These are phyloP conservation scores for Cenococcum geophilum DNA, from an alignment of 495 filamentous ascomycete species.

Conservation along the genomic window DNA sequence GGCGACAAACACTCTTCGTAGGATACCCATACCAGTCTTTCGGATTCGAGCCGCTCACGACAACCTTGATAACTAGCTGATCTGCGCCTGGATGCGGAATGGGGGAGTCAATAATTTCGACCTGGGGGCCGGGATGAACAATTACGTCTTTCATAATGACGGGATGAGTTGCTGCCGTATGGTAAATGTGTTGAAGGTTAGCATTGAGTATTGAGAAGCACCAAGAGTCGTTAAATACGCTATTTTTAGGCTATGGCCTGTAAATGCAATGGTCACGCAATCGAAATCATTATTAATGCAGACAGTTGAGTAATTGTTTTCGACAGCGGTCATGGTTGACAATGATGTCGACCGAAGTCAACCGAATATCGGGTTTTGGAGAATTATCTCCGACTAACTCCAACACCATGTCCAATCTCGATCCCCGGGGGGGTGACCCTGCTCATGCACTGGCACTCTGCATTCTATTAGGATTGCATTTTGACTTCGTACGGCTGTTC, in stretches of 20 bases:
- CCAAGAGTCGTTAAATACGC: neutral
- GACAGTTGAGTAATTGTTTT: constrained; percentile 2
- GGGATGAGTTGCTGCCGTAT: no score
- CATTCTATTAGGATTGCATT: no score
- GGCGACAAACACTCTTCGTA: neutral
- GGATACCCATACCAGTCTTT: constrained; percentile 64
- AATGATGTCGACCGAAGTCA: no score
- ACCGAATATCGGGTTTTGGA: no score
- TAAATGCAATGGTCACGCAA: constrained; percentile 4
- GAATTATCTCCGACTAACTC: no score
- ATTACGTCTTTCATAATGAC: constrained; percentile 60
- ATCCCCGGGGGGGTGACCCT: no score
- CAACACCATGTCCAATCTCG: no score
- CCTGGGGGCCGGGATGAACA: constrained; percentile 47
- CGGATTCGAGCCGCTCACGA: constrained; percentile 65
- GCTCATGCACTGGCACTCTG: no score
- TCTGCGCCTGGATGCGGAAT: constrained; percentile 54
- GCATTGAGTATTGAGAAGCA: neutral
- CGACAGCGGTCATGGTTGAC: no score
- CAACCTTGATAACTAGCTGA: constrained; percentile 65
- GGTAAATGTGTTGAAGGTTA: neutral
- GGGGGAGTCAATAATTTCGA: constrained; percentile 58
- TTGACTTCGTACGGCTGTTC: no score
- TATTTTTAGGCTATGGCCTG: neutral
- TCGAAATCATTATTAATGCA: constrained; percentile 11